Percentiles rank a stretch among this genome's conserved stretches.
Evolutionary conservation across 331 rosid genomes (phyloP).

Genomic region (Acacia pycnantha): DNA sequence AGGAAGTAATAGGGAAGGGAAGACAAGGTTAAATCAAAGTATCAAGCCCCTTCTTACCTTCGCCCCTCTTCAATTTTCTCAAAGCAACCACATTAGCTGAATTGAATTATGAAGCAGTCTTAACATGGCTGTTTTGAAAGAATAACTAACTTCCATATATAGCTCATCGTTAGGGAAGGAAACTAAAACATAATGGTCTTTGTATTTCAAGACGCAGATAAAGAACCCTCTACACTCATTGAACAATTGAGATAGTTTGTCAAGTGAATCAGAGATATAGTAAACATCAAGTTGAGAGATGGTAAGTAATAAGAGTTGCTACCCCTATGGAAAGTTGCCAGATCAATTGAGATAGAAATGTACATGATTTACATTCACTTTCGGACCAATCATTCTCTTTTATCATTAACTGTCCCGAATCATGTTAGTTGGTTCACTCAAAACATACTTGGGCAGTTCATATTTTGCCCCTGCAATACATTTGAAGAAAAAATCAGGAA

Average conservation of each 20-base stretch:
- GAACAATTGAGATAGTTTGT: slow-evolving; percentile 14
- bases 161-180: neutral
- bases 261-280: slow-evolving; percentile 22
- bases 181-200: slow-evolving; percentile 22
- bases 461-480: slow-evolving; percentile 85
- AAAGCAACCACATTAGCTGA: neutral
- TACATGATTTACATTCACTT: slow-evolving; percentile 89
- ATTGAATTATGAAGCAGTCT: neutral
- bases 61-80: neutral
- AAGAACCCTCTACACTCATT: neutral
- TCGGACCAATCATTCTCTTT: slow-evolving; percentile 41
- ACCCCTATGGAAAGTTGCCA: slow-evolving; percentile 48
- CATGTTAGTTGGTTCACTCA: slow-evolving; percentile 98
- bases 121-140: neutral
- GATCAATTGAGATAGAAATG: slow-evolving; percentile 57
- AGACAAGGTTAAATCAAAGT: neutral
- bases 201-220: slow-evolving; percentile 11
- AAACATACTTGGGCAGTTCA: slow-evolving; percentile 91
- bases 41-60: neutral
- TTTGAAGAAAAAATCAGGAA: slow-evolving; percentile 18
- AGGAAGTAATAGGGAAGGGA: neutral
- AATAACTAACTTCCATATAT: neutral
- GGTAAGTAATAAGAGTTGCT: slow-evolving; percentile 35
- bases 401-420: slow-evolving; percentile 58
- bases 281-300: slow-evolving; percentile 33